Conservation (phyloP, 176 grass and related monocot genomes). For the Rhipidocladum racemiflorum region DNA sequence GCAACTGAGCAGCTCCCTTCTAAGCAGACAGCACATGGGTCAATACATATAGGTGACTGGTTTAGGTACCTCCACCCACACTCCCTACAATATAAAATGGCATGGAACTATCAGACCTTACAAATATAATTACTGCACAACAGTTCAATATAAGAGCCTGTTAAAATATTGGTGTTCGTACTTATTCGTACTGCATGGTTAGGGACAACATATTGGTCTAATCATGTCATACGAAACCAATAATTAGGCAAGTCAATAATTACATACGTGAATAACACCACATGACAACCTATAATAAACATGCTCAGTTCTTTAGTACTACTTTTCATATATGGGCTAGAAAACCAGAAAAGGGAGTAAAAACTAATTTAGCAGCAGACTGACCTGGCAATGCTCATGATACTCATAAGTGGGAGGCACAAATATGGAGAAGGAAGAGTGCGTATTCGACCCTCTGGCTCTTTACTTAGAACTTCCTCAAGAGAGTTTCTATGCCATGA, state of each 20-base stretch:
- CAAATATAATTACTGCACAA: background rate
- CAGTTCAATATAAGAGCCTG: background rate
- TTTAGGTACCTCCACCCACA: conserved; percentile 74
- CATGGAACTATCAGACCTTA: conserved; percentile 1
- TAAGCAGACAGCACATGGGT: conserved; percentile 92
- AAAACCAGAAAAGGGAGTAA: background rate
- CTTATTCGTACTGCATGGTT: background rate
- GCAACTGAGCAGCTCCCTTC: conserved; percentile 78
- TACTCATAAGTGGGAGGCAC: conserved; percentile 89
- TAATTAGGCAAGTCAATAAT: background rate
- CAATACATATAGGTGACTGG: conserved; percentile 59
- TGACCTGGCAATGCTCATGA: conserved; percentile 90
- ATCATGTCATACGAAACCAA: conserved; percentile 20
- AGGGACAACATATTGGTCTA: conserved; percentile 2
- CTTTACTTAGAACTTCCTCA: conserved; percentile 66
- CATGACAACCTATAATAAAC: background rate
- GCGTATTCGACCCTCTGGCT: conserved; percentile 32
- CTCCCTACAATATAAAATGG: conserved; percentile 57
- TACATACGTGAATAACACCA: background rate
- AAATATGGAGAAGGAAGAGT: conserved; percentile 82
- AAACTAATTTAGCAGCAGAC: background rate
- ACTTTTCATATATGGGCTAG: background rate
- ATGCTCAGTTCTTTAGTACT: background rate
- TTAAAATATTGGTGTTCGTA: background rate
- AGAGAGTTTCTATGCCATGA: conserved; percentile 83